Evolutionary conservation across 2,329 filamentous ascomycete species (phyloP), one percentile per base, ranked within the genome.

Genomic region (Fulvia fulva): DNA sequence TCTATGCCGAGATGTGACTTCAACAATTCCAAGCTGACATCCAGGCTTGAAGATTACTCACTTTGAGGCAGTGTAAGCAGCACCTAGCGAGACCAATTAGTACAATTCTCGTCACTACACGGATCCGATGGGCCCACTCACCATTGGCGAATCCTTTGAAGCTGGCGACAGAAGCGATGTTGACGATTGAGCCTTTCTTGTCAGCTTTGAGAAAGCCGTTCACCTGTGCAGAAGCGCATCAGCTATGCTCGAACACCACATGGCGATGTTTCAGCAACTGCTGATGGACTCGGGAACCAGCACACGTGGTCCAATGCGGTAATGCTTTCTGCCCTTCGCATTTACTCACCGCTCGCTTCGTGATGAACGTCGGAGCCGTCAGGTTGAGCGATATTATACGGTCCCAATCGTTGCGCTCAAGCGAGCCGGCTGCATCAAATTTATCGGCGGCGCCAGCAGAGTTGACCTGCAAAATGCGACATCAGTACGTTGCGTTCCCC

Each of bases 371-470:
- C 0, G 81, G 76, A 0, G 81, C 83, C 5, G 80, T 85, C 34
- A 85, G 70, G 63, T 86, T 86, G 59, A 85, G 72, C 12, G 74
- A 76, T 34, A 87, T 75, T 5, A 85, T 78, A 3, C 73, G 73
- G 59, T 85, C 77, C 82, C 82, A 86, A 1, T 77, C 65, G 1
- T 70, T 70, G 58, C 74, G 73, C 21, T 79, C 74, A 52, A 79
- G 68, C 7, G 75, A 74, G 16, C 78, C 83, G 0, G 79, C 80
- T 0, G 81, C 78, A 45, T 81, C 78, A 63, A 85, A 83, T 26
- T 71, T 73, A 65, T 86, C 83, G 74, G 83, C 81, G 56, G 85
- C 75, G 22, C 79, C n/a, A n/a, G n/a, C n/a, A n/a, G n/a, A n/a
- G n/a, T n/a, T n/a, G n/a, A n/a, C n/a, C n/a, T n/a, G n/a, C n/a